Conservation (phyloP, 371 early-diverging fungal species). For the Phascolomyces articulosus region DNA sequence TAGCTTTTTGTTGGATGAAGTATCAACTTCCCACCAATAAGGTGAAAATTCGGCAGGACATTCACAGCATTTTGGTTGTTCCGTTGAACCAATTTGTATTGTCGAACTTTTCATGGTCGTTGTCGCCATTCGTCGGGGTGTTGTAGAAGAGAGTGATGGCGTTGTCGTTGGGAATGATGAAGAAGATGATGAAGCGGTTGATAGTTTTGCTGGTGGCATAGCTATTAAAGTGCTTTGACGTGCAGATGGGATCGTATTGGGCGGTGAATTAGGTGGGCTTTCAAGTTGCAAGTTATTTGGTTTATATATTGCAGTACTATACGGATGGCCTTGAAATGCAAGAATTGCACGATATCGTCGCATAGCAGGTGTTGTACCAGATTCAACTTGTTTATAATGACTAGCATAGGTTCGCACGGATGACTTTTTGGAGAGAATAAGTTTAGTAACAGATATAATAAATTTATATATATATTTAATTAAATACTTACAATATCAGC, state of each 20-base stretch:
- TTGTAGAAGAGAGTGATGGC: no score
- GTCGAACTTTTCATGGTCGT: no score
- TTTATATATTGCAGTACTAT: neutral
- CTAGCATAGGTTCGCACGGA: conserved; percentile 27
- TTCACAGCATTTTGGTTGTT: conserved; percentile 21
- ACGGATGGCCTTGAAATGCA: neutral
- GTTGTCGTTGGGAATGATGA: conserved; percentile 11
- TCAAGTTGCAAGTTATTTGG: neutral
- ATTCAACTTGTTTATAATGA: conserved; percentile 30
- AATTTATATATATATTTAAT: neutral
- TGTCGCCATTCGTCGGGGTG: neutral
- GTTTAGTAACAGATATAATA: no score
- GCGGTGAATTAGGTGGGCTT: neutral
- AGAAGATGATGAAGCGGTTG: conserved; percentile 7
- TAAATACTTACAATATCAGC: conserved; percentile 21
- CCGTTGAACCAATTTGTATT: neutral
- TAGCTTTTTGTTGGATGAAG: conserved; percentile 9
- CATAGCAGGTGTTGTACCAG: conserved; percentile 42
- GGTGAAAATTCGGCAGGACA: conserved; percentile 38
- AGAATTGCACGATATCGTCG: conserved; percentile 20
- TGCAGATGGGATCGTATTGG: conserved; percentile 1
- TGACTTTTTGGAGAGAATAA: conserved; percentile 21
- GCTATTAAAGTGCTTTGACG: conserved; percentile 9
- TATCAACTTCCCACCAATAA: conserved; percentile 42
- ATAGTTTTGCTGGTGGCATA: conserved; percentile 9